phyloP scores from a whole-genome alignment of 176 grass and related monocot species.

The Cocos nucifera region DNA sequence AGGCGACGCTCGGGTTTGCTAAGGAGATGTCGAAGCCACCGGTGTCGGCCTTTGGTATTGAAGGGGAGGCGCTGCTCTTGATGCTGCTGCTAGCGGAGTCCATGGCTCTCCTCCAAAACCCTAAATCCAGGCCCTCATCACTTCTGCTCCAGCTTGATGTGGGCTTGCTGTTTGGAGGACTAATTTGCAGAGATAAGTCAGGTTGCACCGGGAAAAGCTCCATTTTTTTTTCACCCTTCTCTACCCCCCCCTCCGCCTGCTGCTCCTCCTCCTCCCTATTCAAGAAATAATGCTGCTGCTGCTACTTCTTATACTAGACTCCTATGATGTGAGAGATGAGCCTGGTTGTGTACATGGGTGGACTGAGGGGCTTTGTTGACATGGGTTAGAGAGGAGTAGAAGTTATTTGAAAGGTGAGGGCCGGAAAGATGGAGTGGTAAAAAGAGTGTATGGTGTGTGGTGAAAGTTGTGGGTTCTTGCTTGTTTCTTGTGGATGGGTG shows the following conservation, averaged over 20 bases:
- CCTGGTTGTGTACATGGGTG: too few relatives aligned
- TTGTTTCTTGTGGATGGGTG: too few relatives aligned
- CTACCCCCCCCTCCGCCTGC: neutral
- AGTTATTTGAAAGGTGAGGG: neutral
- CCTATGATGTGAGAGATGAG: too few relatives aligned
- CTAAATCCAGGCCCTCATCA: slow-evolving; percentile 34
- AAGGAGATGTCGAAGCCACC: neutral
- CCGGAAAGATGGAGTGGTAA: neutral
- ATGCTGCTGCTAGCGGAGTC: slow-evolving; percentile 13
- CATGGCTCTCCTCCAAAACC: slow-evolving; percentile 75
- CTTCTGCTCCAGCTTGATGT: slow-evolving; percentile 11
- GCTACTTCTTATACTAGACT: too few relatives aligned
- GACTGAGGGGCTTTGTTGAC: too few relatives aligned
- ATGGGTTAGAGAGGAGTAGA: neutral
- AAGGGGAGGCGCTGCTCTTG: slow-evolving; percentile 10
- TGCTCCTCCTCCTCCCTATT: too few relatives aligned
- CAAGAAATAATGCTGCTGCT: too few relatives aligned
- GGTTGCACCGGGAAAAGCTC: slow-evolving; percentile 83
- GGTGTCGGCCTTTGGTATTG: slow-evolving; percentile 1
- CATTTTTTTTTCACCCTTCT: slow-evolving; percentile 21
- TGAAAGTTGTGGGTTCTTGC: neutral
- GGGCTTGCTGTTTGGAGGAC: slow-evolving; percentile 34
- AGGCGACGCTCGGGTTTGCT: too few relatives aligned
- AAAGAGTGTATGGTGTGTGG: neutral
- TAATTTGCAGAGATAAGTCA: slow-evolving; percentile 89